Evolutionary conservation across 1,139 yeast species (phyloP).

Genomic region (Sugiyamaella castrensis): DNA sequence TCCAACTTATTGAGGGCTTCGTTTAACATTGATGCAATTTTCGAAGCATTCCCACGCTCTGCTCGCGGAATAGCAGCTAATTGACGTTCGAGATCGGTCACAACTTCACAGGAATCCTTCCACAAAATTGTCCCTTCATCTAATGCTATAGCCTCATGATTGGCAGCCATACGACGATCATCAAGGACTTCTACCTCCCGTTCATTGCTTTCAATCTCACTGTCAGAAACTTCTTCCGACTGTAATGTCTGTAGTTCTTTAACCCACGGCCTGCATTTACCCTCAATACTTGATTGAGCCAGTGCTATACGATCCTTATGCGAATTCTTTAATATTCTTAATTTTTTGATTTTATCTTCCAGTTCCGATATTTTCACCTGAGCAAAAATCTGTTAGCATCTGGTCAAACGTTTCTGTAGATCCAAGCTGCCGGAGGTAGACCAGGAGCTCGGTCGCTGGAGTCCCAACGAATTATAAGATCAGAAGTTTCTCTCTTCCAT

Average conservation of each 20-base stretch:
- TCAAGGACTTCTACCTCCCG: slow-evolving; percentile 25
- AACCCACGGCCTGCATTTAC: slow-evolving; percentile 19
- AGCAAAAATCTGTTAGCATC: neutral
- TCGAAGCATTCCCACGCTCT: slow-evolving; percentile 3
- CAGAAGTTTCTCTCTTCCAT: no score
- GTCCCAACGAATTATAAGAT: no score
- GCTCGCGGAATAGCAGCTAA: slow-evolving; percentile 11
- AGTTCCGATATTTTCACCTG: slow-evolving; percentile 14
- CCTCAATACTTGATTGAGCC: slow-evolving; percentile 20
- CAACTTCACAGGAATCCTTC: slow-evolving; percentile 27
- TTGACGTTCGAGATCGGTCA: slow-evolving; percentile 23
- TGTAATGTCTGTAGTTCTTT: slow-evolving; percentile 17
- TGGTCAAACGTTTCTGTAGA: no score
- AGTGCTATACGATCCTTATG: slow-evolving; percentile 7
- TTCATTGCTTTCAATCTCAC: slow-evolving; percentile 17
- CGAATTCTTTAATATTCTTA: slow-evolving; percentile 16
- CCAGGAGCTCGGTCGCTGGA: no score
- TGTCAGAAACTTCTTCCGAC: slow-evolving; percentile 6
- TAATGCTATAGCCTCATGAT: slow-evolving; percentile 26
- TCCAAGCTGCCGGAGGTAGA: no score
- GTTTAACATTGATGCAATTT: slow-evolving; percentile 18
- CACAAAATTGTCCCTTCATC: slow-evolving; percentile 30
- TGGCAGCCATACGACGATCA: slow-evolving; percentile 19
- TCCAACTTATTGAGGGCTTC: slow-evolving; percentile 15
- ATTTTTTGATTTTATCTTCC: slow-evolving; percentile 18